Evolutionary conservation across 345 rosid genomes (phyloP), one percentile per base, ranked within the genome.

Genomic region (Acer negundo): DNA sequence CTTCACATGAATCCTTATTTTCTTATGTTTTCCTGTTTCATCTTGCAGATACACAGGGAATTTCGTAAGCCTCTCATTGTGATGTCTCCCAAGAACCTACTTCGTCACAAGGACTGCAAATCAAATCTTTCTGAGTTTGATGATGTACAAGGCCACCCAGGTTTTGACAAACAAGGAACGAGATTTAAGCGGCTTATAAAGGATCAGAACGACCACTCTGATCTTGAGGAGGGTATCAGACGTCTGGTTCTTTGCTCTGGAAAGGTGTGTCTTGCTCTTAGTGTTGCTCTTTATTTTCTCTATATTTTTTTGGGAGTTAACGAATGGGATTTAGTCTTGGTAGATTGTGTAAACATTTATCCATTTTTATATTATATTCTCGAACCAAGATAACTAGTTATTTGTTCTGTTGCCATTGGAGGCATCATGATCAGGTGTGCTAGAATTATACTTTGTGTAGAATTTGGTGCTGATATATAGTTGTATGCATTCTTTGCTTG

Each of bases 111-210:
- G 80, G 93, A 89, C 78, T 95, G 98, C 84, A 93, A 87, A 89
- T 95, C 98, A 74, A 95, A 95, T 82, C 89, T 95, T 47, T 92
- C 95, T 0, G 98, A 95, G 86, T 93, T 95, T 81, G 98, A 93
- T 80, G 98, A 95, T 83, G 98, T 90, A 20, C 89, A 93, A 90
- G 98, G 97, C 51, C 97, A 95, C 80, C 90, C 97, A 20, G 98
- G 98, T 62, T 95, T 93, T 74, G 98, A 95, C 86, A 95, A 93
- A 72, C 98, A 95, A 77, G 98, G 98, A 64, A 95, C 98, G 53
- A 85, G 98, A 79, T 95, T 95, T 77, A 95, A 95, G 86, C 85
- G 97, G 20, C 92, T 95, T 5, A 92, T 95, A 78, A 93, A 93
- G 87, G 98, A 95, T 81, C 93, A 92, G 82, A 93, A 83, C 49